A percentile compares a stretch with the other conserved stretches of the same genome.
phyloP scores from a whole-genome alignment of 2,329 filamentous ascomycete species.

The Pezicula rhizophila region DNA sequence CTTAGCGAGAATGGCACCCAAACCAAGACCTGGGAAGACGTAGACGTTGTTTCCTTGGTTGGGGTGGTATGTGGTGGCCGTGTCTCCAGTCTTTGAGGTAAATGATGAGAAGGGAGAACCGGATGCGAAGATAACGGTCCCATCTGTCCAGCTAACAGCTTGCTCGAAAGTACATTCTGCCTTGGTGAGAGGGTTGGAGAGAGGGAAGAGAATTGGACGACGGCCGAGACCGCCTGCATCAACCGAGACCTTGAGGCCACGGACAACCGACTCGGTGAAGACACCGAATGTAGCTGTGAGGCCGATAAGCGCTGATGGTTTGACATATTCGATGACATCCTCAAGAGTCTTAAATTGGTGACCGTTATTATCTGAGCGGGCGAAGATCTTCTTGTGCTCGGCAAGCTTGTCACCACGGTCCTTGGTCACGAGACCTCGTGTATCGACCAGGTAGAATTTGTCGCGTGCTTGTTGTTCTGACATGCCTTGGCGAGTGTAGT shows the following conservation, averaged over 20 bases:
- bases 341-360: slow-evolving; percentile 73
- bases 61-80: slow-evolving; percentile 62
- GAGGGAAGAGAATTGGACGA: slow-evolving; percentile 86
- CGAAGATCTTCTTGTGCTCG: slow-evolving; percentile 77
- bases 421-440: slow-evolving; percentile 86
- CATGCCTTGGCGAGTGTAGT: slow-evolving; percentile 88
- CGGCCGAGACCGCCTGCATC: slow-evolving; percentile 63
- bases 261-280: slow-evolving; percentile 83
- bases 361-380: slow-evolving; percentile 57
- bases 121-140: slow-evolving; percentile 86
- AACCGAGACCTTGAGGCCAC: slow-evolving; percentile 59
- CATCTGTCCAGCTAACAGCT: slow-evolving; percentile 84
- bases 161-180: slow-evolving; percentile 97
- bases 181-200: slow-evolving; percentile 94
- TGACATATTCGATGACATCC: slow-evolving; percentile 89
- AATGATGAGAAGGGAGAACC: slow-evolving; percentile 84
- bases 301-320: slow-evolving; percentile 90
- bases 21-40: slow-evolving; percentile 92
- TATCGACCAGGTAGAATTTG: slow-evolving; percentile 97
- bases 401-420: slow-evolving; percentile 93
- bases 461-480: slow-evolving; percentile 79
- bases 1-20: slow-evolving; percentile 89
- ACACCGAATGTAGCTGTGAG: slow-evolving; percentile 90
- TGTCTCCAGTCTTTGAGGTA: slow-evolving; percentile 55
- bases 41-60: slow-evolving; percentile 86